These are phyloP conservation scores for Dunaliella sp. DNA, from an alignment of 139 green algal species.

Conservation along the genomic window DNA sequence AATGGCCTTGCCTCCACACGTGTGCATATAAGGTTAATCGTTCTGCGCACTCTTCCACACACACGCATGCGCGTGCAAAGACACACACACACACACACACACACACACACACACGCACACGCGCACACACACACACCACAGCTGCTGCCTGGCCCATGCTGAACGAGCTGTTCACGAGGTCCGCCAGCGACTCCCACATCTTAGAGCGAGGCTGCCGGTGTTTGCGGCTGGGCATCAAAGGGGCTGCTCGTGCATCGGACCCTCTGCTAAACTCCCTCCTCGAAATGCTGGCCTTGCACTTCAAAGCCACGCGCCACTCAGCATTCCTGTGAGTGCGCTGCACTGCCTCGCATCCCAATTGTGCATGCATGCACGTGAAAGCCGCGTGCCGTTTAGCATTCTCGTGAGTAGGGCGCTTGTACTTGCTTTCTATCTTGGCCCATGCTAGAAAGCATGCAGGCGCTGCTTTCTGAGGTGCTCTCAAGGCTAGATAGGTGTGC, in stretches of 20 bases:
- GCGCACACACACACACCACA: background rate
- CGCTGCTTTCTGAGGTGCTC: too few relatives aligned
- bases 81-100: background rate
- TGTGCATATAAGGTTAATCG: too few relatives aligned
- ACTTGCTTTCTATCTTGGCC: too few relatives aligned
- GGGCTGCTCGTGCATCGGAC: slow-evolving; percentile 38
- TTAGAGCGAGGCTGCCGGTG: slow-evolving; percentile 44
- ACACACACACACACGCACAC: background rate
- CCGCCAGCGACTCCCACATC: slow-evolving; percentile 11
- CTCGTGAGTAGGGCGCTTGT: too few relatives aligned
- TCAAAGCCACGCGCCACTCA: slow-evolving; percentile 56
- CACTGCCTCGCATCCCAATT: background rate
- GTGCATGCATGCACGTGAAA: too few relatives aligned
- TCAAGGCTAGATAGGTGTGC: too few relatives aligned
- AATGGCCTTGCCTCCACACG: too few relatives aligned
- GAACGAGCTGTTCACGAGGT: slow-evolving; percentile 26
- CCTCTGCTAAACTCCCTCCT: slow-evolving; percentile 57
- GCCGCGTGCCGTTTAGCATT: too few relatives aligned
- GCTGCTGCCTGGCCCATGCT: slow-evolving; percentile 55
- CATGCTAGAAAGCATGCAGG: too few relatives aligned
- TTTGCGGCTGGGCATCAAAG: slow-evolving; percentile 63
- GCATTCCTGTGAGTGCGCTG: slow-evolving; percentile 59
- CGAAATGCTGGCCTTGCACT: slow-evolving; percentile 55
- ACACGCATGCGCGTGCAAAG: background rate
- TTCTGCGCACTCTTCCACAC: too few relatives aligned